Conservation (phyloP, 2,329 filamentous ascomycete species). For the Stagonosporopsis tanaceti region DNA sequence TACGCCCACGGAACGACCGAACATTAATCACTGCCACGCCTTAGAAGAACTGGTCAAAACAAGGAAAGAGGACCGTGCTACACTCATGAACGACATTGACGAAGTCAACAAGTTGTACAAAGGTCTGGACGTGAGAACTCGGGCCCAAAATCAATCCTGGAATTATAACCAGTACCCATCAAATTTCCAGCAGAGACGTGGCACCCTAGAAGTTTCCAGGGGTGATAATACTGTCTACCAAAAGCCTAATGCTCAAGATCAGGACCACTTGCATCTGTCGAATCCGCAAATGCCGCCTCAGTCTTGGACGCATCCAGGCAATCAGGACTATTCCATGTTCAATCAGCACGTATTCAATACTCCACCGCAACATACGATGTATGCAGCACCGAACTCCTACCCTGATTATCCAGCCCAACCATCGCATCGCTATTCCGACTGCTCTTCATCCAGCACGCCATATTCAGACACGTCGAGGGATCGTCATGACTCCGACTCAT, state of each 20-base stretch:
- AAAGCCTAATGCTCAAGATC: not conserved
- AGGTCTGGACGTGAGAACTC: slow-evolving; percentile 22
- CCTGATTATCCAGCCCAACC: not conserved
- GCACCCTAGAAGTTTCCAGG: slow-evolving; percentile 34
- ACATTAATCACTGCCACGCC: slow-evolving; percentile 31
- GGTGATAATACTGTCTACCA: slow-evolving; percentile 5
- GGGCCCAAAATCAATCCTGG: slow-evolving; percentile 8
- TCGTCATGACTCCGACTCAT: slow-evolving; percentile 37
- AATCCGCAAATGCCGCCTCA: not conserved
- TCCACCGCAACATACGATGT: slow-evolving; percentile 16
- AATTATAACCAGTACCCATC: not conserved
- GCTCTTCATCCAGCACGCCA: slow-evolving; percentile 35
- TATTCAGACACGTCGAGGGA: slow-evolving; percentile 40
- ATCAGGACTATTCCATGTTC: slow-evolving; percentile 23
- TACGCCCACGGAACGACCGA: slow-evolving; percentile 15
- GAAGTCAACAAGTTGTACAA: slow-evolving; percentile 45
- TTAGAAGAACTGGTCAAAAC: slow-evolving; percentile 33
- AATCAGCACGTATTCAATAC: slow-evolving; percentile 28
- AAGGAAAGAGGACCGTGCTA: slow-evolving; percentile 29
- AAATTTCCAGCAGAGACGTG: slow-evolving; percentile 16
- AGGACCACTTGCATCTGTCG: not conserved
- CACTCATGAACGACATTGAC: slow-evolving; percentile 45
- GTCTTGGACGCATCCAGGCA: not conserved
- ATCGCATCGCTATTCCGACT: slow-evolving; percentile 33
- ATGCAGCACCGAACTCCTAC: not conserved